Base-by-base conservation (phyloP, 2,329 filamentous ascomycete genomes). In the Hypoxylon sp. region DNA sequence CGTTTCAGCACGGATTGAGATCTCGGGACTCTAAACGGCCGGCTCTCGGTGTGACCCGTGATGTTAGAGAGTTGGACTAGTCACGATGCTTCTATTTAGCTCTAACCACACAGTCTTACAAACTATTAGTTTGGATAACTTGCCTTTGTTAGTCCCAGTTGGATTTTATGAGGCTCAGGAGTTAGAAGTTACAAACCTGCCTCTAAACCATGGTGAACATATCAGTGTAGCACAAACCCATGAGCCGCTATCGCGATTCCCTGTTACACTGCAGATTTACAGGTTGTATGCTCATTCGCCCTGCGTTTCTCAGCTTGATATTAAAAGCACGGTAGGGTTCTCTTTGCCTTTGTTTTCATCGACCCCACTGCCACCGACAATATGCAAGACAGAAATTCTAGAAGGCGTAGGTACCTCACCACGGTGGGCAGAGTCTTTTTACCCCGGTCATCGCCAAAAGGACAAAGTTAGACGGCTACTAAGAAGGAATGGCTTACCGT, bases 211-310 rank as follows among this genome's bases (percentile, higher is more conserved):
- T 6, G 13, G 6, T 17, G 14, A n/a, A n/a, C 10, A 44, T 19
- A 22, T 17, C 19, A 24, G 44, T 6, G 55, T 67, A 53, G 24
- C 22, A 65, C 52, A 48, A 44, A 29, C 14, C 35, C 9, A 26
- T 44, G 63, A 69, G 63, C 66, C 67, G 46, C 63, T 60, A 60
- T 35, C 59, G 31, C 35, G 22, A 53, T 52, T 50, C 44, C 33
- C 37, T 42, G 55, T 70, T 64, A 51, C 59, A 70, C 57, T n/a
- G 37, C 53, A 52, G 46, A 48, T 53, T 58, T 48, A 42, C 37
- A 47, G 35, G 42, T 19, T 46, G 55, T 55, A 33, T 26, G 42
- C 33, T 59, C 46, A 14, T 11, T 39, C 17, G 19, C 42, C 60
- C 33, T 31, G 31, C 52, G 46, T 52, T 65, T 65, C 44, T 19